Evolutionary conservation across 768 basidiomycete genomes (phyloP).

Genomic region (Guyanaporus albipodus): DNA sequence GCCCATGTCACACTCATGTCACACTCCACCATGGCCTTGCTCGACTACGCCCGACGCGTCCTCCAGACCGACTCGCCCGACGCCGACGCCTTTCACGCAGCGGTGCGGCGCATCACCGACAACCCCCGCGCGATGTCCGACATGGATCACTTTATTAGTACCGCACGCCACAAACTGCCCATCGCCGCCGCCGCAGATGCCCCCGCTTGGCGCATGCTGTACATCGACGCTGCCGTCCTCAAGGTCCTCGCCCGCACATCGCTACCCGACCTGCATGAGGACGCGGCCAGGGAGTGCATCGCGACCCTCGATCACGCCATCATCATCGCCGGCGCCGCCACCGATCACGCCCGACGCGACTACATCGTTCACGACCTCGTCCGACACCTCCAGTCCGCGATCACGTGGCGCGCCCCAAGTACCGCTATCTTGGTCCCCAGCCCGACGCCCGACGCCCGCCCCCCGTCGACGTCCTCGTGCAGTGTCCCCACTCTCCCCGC

Average conservation of each 20-base stretch:
- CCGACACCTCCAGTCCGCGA: conserved; percentile 48
- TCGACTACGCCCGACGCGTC: conserved; percentile 15
- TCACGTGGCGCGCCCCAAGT: conserved; percentile 5
- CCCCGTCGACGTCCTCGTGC: conserved; percentile 12
- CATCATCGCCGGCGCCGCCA: conserved; percentile 71
- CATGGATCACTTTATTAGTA: conserved; percentile 39
- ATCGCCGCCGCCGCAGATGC: conserved; percentile 19
- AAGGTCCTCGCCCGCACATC: conserved; percentile 41
- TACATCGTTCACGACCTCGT: conserved; percentile 60
- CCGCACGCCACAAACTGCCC: conserved; percentile 51
- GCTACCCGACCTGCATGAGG: conserved; percentile 9
- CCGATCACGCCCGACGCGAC: conserved; percentile 56
- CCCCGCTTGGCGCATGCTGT: conserved; percentile 59
- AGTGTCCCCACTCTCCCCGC: conserved; percentile 39
- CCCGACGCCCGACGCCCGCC: not conserved
- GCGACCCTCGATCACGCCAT: conserved; percentile 71
- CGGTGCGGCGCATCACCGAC: not conserved
- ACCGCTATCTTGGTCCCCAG: conserved; percentile 6
- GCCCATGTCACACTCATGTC: conserved; percentile 21
- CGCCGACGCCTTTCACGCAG: conserved; percentile 4
- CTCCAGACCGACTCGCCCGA: conserved; percentile 2
- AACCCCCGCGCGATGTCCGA: not conserved
- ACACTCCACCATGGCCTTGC: conserved; percentile 8
- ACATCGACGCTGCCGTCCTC: conserved; percentile 72
- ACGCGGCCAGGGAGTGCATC: conserved; percentile 43